Evolutionary conservation across 352 stramenopile genomes (phyloP).

Genomic region (Phytopythium chamaehyphon): DNA sequence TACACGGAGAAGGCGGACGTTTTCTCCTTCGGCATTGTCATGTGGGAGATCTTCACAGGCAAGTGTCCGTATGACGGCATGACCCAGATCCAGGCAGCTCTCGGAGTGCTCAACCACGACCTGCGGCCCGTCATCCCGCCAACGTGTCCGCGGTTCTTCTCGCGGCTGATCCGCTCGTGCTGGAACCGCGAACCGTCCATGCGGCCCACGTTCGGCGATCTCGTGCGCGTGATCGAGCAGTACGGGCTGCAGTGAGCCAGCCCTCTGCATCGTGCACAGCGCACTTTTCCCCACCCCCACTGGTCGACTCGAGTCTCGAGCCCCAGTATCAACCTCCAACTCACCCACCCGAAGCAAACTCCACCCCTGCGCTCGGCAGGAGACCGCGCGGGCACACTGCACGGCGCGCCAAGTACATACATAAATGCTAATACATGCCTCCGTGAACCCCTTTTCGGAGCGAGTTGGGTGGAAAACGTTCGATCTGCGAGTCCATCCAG

Average conservation of each 20-base stretch:
- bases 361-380: too few species aligned
- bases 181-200: conserved; percentile 69
- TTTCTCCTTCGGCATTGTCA: conserved; percentile 91
- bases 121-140: conserved; percentile 60
- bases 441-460: too few species aligned
- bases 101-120: conserved; percentile 79
- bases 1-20: conserved; percentile 94
- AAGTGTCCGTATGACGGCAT: conserved; percentile 88
- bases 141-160: conserved; percentile 63
- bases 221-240: conserved; percentile 52
- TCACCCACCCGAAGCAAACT: too few species aligned
- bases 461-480: too few species aligned
- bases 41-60: conserved; percentile 93
- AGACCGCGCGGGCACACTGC: too few species aligned
- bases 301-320: too few species aligned
- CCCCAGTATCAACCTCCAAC: too few species aligned
- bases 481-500: too few species aligned
- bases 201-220: conserved; percentile 64
- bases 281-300: too few species aligned
- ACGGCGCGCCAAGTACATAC: too few species aligned
- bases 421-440: too few species aligned
- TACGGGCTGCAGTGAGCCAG: conserved; percentile 13
- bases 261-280: too few species aligned
- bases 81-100: conserved; percentile 82
- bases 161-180: conserved; percentile 72